phyloP scores from a whole-genome alignment of 192 early-diverging fungal species.

The Phycomyces blakesleeanus region DNA sequence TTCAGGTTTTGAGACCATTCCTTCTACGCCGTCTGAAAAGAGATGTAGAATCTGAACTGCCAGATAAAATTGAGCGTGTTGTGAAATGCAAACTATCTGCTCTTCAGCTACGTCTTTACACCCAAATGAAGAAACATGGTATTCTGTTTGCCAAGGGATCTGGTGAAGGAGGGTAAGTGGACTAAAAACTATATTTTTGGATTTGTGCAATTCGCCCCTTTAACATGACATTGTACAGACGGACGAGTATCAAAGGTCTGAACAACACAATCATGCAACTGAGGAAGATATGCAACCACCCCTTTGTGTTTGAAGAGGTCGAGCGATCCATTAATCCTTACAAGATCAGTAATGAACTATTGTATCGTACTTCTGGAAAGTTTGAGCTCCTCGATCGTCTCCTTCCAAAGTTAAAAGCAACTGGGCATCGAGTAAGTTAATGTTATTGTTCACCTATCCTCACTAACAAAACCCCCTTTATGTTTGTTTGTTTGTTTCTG shows the following conservation, averaged over 20 bases:
- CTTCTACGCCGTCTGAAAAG: conserved; percentile 92
- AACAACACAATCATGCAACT: conserved; percentile 98
- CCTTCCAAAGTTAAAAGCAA: conserved; percentile 77
- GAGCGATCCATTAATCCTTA: conserved; percentile 75
- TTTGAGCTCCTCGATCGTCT: conserved; percentile 94
- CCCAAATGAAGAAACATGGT: conserved; percentile 78
- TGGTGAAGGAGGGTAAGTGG: conserved; percentile 55
- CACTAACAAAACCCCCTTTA: not conserved
- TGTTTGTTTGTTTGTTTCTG: no score
- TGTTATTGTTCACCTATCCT: not conserved
- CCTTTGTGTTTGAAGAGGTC: conserved; percentile 92
- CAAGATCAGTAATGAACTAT: conserved; percentile 61
- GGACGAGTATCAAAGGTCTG: conserved; percentile 67
- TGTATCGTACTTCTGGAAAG: conserved; percentile 87
- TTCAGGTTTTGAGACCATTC: conserved; percentile 82
- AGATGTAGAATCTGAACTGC: conserved; percentile 95
- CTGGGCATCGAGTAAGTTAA: conserved; percentile 73
- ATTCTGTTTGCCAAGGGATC: conserved; percentile 65
- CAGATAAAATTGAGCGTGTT: conserved; percentile 93
- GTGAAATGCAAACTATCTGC: conserved; percentile 88
- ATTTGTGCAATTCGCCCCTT: not conserved
- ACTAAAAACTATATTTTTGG: not conserved
- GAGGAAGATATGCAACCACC: conserved; percentile 96
- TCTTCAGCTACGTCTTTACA: conserved; percentile 76
- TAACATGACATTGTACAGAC: conserved; percentile 21